Base-by-base conservation (phyloP, 768 basidiomycete genomes). In the Suillus subaureus region DNA sequence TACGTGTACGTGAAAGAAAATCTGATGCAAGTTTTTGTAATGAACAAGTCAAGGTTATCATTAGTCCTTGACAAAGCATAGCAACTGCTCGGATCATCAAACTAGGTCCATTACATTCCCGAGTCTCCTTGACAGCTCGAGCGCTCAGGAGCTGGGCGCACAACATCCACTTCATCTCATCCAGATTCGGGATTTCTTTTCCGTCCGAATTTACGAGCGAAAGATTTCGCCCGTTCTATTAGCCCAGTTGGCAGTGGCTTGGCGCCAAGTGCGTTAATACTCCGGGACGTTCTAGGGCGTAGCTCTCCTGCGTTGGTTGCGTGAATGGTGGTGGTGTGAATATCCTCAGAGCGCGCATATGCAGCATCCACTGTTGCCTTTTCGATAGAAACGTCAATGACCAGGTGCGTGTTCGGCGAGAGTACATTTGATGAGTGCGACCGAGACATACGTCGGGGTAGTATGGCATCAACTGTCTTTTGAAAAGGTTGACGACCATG, bases 351-450 rank as follows among this genome's bases (percentile, higher is more conserved):
- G 31, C 63, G 40, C 39, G 28, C 28, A 21, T 64, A 65, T 1
- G 68, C 56, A 3, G 66, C 39, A 28, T 70, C 72, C 3, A 65
- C 69, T 4, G 69, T 84, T 0, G 83, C 83, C 64, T 80, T 78
- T 66, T 85, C 80, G 42, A 86, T 80, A 58, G 82, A 83, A 11
- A 86, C 80, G 33, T 78, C 84, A 39, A 87, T 81, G 54, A 83
- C 75, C 67, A 83, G 67, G 63, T 70, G 76, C 21, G 63, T 72
- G 16, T 66, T 68, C 37, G 75, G 55, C 16, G 78, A 61, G 52
- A 81, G 74, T 31, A 82, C 73, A 57, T 74, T 75, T 11, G 78
- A 72, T 4, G 84, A 84, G 18, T 75, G 76, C 1, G 82, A 74
- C 37, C 84, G 81, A 63, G 77, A 80, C 47, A 84, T 74, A 23